Conservation (phyloP, 164 flowering plant species). For the Annona cherimola region DNA sequence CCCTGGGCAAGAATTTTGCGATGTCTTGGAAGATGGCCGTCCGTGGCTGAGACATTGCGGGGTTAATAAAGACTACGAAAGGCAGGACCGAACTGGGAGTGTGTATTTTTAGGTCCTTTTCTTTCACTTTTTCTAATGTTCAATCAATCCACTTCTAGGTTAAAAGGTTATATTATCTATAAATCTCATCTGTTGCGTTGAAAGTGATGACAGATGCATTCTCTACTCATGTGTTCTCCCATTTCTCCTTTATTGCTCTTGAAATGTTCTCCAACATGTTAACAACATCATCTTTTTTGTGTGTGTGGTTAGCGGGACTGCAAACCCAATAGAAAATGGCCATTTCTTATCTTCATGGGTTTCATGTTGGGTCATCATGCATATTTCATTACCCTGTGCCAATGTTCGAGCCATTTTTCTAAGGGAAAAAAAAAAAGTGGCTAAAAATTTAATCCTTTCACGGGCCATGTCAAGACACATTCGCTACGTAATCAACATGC, state of each 20-base stretch:
- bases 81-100: not conserved
- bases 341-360: no score
- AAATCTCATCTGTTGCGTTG: not conserved
- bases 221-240: not conserved
- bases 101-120: not conserved
- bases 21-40: slow-evolving; percentile 63
- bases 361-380: no score
- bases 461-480: no score
- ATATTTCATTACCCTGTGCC: no score
- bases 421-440: no score
- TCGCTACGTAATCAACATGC: no score
- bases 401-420: no score
- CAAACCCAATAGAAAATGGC: no score
- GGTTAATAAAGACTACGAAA: not conserved
- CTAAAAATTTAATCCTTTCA: no score
- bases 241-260: not conserved
- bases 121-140: not conserved
- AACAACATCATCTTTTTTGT: no score
- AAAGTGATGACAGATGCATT: not conserved
- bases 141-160: not conserved
- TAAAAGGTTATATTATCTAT: no score
- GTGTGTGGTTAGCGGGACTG: no score
- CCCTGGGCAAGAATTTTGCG: slow-evolving; percentile 55
- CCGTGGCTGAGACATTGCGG: slow-evolving; percentile 15
- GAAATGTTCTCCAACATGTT: not conserved